phyloP scores from a whole-genome alignment of 1,284 basidiomycete genomes.

The Jaminaea rosea region DNA sequence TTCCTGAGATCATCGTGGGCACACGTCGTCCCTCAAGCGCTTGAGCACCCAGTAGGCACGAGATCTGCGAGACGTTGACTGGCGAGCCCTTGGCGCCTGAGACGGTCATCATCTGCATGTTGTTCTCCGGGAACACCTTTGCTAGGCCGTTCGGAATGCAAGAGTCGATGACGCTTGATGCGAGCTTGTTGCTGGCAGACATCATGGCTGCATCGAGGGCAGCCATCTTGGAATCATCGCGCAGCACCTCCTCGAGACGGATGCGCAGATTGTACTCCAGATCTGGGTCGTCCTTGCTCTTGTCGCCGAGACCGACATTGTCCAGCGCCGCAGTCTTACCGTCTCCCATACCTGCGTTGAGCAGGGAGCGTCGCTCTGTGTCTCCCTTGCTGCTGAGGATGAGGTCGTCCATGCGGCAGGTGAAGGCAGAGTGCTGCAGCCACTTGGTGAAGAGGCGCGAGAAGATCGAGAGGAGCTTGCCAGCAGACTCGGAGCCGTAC shows the following conservation, averaged over 20 bases:
- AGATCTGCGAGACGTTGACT: slow-evolving; percentile 96
- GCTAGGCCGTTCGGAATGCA: slow-evolving; percentile 76
- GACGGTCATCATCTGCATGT: slow-evolving; percentile 99
- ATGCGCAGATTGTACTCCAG: slow-evolving; percentile 52
- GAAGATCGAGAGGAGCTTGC: slow-evolving; percentile 81
- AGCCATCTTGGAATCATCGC: slow-evolving; percentile 95
- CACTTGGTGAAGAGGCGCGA: slow-evolving; percentile 94
- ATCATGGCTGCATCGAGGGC: slow-evolving; percentile 83
- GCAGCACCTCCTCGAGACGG: slow-evolving; percentile 78
- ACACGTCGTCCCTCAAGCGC: slow-evolving; percentile 97
- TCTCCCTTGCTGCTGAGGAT: slow-evolving; percentile 78
- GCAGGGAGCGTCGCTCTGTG: slow-evolving; percentile 59
- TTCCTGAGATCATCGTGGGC: slow-evolving; percentile 97
- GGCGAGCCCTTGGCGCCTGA: slow-evolving; percentile 97
- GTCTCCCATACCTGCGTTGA: slow-evolving; percentile 62
- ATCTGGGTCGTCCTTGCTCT: slow-evolving; percentile 32
- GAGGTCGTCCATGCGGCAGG: slow-evolving; percentile 97
- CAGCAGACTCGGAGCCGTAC: slow-evolving; percentile 84
- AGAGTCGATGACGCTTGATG: slow-evolving; percentile 62
- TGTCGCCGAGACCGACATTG: slow-evolving; percentile 51
- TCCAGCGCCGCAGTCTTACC: slow-evolving; percentile 76
- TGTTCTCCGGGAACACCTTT: slow-evolving; percentile 77
- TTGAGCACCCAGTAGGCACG: slow-evolving; percentile 91
- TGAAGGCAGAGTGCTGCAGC: slow-evolving; percentile 91
- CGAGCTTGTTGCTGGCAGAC: slow-evolving; percentile 58